phyloP scores from a whole-genome alignment of 1,284 basidiomycete genomes.

The Prillingera fragicola region DNA sequence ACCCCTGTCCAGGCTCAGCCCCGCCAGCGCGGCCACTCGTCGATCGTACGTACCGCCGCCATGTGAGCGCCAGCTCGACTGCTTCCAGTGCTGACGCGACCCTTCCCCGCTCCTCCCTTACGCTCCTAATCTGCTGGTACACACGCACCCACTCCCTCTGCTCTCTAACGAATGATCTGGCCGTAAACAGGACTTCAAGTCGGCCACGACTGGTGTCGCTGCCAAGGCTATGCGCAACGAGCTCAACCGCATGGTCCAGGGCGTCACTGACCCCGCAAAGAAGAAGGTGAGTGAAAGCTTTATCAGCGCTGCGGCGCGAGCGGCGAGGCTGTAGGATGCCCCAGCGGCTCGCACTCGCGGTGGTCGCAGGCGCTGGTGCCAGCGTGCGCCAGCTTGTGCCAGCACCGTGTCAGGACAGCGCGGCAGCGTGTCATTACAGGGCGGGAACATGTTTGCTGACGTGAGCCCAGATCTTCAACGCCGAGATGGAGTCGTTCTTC shows the following conservation, averaged over 20 bases:
- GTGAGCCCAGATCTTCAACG: slow-evolving; percentile 74
- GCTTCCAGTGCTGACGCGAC: slow-evolving; percentile 6
- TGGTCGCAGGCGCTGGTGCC: too few species aligned
- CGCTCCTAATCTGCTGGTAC: not conserved
- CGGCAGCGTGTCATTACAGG: not conserved
- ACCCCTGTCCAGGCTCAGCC: slow-evolving; percentile 29
- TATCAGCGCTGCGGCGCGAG: too few species aligned
- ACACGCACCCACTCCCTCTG: not conserved
- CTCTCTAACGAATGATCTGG: not conserved
- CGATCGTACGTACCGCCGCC: slow-evolving; percentile 42
- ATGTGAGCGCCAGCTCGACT: not conserved
- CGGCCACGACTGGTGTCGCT: slow-evolving; percentile 93
- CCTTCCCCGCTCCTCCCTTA: not conserved
- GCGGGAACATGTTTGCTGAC: slow-evolving; percentile 10
- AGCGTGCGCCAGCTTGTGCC: too few species aligned
- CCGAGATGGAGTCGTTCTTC: slow-evolving; percentile 99
- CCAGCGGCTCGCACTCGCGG: too few species aligned
- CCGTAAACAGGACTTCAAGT: slow-evolving; percentile 70
- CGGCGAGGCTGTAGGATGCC: too few species aligned
- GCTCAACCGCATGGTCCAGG: slow-evolving; percentile 84
- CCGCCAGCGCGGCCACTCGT: slow-evolving; percentile 47
- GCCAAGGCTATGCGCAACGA: slow-evolving; percentile 99
- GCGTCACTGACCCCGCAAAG: slow-evolving; percentile 68
- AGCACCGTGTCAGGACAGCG: too few species aligned
- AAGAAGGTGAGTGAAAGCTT: slow-evolving; percentile 65